Evolutionary conservation across 2,329 filamentous ascomycete genomes (phyloP), one percentile per base, ranked within the genome.

Genomic region (Pseudogymnoascus sp.): DNA sequence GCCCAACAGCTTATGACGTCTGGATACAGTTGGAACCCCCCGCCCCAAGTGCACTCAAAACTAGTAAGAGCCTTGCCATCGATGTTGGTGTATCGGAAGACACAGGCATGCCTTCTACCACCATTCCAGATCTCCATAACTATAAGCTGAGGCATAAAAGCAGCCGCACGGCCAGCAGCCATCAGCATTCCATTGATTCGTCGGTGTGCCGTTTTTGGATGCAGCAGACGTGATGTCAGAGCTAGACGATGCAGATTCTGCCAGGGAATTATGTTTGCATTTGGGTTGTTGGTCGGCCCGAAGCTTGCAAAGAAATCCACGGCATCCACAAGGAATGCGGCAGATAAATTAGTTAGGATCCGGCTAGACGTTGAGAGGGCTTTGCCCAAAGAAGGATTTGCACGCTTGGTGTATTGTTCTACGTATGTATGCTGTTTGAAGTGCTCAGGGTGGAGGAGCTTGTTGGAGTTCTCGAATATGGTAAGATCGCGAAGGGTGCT

Each of bases 301-400:
- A 40, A 40, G 5, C 37, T 17, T 46, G 62, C 59, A 23, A 69
- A 69, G 26, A 68, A 69, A 62, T 67, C 29, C 44, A 64, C 65
- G 62, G 65, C 66, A 31, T 69, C 66, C 21, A 69, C 67, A 40
- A 68, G 66, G 33, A 67, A 69, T 7, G 65, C 67, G 29, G 66
- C 67, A 15, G 65, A 63, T 62, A 68, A 65, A 38, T 67, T 65
- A 40, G 65, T 66, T 61, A 68, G 66, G 46, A 15, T 62, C 59
- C 66, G 65, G 61, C 67, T 68, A 59, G 64, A 63, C 44, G 60
- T 61, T n/a, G 66, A 65, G 59, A 68, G 23, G 2, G 61, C 61
- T 17, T 53, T 60, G 64, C 65, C 63, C 53, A 68, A 64, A 62
- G 38, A 19, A 38, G 29, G 63, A 61, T 60, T 17, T 7, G 37